Base-by-base conservation (phyloP, 2,329 filamentous ascomycete genomes). In the Penicillium carneum region DNA sequence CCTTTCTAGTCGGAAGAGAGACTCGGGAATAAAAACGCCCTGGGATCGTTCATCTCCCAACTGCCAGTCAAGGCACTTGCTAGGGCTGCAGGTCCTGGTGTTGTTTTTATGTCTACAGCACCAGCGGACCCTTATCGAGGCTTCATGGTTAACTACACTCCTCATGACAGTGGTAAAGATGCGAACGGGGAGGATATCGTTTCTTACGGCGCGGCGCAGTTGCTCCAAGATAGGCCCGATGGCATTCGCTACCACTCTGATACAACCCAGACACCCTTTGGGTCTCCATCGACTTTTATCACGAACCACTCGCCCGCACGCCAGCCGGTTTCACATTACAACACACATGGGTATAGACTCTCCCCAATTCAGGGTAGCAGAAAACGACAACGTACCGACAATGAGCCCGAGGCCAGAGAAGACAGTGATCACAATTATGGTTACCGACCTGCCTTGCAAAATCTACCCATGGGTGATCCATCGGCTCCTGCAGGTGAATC, bases 111-210 rank as follows among this genome's bases (percentile, higher is more conserved):
- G 80, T 85, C 83, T 83, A 86, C 82, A 85, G 89, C 86, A 83
- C 86, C 90, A 86, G 87, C 87, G 84, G 84, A 86, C 84, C 87
- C 88, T 80, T 91, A 91, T 83, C 86, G 87, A 84, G 86, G 88
- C 83, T 90, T 90, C 84, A 86, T 89, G 86, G 87, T 90, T 84
- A 87, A 89, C 78, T 91, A 90, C 82, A 84, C 87, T 81, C 82
- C 87, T 77, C 88, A 89, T 81, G 86, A 84, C 84, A 42, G 55
- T 31, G 47, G 80, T 85, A 88, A 82, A 80, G 87, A 81, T 84
- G 84, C 79, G 84, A 87, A 88, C 77, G 84, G 83, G 76, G 86
- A 89, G 76, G 83, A 84, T 76, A 82, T 86, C 75, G 85, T 89
- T 76, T 80, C 84, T 71, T 90, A 89, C 80, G 86, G 87, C 73